A percentile compares a stretch with the other conserved stretches of the same genome.
Conservation (phyloP, 306 rosid species). For the Ochetophila trinervis region DNA sequence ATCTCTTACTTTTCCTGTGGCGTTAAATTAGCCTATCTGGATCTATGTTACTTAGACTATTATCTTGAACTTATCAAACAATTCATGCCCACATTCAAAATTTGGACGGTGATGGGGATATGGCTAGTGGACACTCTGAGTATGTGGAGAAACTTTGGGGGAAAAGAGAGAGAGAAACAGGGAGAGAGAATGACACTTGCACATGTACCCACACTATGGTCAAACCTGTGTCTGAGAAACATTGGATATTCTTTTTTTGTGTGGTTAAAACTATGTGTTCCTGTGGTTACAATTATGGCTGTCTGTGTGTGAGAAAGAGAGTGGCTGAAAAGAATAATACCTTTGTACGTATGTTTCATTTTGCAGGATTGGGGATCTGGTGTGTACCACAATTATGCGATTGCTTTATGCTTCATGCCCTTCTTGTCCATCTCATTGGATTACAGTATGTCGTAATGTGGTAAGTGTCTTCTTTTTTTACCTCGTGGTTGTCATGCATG, state of each 20-base stretch:
- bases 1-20: neutral
- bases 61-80: neutral
- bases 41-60: neutral
- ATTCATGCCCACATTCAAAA: no score
- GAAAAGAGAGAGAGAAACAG: no score
- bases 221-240: no score
- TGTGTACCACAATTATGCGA: conserved; percentile 73
- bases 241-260: neutral
- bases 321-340: neutral
- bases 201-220: no score
- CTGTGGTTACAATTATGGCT: neutral
- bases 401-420: conserved; percentile 89
- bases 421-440: conserved; percentile 86
- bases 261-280: neutral
- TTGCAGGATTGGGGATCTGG: conserved; percentile 77
- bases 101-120: no score
- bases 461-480: conserved; percentile 41
- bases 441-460: conserved; percentile 80
- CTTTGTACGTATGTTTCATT: conserved; percentile 15
- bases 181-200: no score
- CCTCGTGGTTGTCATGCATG: neutral
- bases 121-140: no score
- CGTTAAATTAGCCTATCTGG: neutral
- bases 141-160: no score
- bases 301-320: neutral